A percentile compares a stretch with the other conserved stretches of the same genome.
phyloP scores from a whole-genome alignment of 225 moss, liverwort and hornwort genomes.

The Thuidium tamariscinum region DNA sequence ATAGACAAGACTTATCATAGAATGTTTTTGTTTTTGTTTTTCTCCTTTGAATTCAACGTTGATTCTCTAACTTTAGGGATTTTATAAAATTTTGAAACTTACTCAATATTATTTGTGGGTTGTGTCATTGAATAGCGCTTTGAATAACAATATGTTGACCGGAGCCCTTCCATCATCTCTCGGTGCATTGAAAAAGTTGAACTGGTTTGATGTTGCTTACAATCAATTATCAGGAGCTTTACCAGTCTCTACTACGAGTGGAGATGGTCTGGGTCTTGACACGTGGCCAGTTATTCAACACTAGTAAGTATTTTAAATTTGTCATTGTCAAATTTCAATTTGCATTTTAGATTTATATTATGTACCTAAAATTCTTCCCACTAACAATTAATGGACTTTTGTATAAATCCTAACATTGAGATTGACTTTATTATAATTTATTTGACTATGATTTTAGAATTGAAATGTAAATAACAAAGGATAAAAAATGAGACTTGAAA shows the following conservation, averaged over 20 bases:
- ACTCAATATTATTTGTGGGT: background rate
- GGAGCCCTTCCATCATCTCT: constrained; percentile 26
- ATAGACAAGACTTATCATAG: background rate
- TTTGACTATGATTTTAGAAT: background rate
- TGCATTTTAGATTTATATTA: background rate
- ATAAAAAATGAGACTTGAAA: background rate
- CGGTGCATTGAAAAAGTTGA: background rate
- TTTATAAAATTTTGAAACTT: background rate
- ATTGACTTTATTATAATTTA: background rate
- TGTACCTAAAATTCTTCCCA: background rate
- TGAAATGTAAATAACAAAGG: background rate
- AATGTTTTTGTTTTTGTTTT: background rate
- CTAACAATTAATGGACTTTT: no score
- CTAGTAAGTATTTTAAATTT: constrained; percentile 11
- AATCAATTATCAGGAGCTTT: constrained; percentile 13
- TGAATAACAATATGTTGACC: constrained; percentile 8
- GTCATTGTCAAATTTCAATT: background rate
- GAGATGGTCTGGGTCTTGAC: constrained; percentile 40
- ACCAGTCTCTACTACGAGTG: constrained; percentile 18
- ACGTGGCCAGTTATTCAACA: constrained; percentile 19
- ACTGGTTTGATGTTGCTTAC: constrained; percentile 40
- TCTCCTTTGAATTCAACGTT: background rate
- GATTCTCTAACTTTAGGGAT: background rate
- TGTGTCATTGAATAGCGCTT: constrained; percentile 12
- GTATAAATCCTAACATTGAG: background rate